Conservation (phyloP, 2,329 filamentous ascomycete species). For the Cucurbitaria berberidis region DNA sequence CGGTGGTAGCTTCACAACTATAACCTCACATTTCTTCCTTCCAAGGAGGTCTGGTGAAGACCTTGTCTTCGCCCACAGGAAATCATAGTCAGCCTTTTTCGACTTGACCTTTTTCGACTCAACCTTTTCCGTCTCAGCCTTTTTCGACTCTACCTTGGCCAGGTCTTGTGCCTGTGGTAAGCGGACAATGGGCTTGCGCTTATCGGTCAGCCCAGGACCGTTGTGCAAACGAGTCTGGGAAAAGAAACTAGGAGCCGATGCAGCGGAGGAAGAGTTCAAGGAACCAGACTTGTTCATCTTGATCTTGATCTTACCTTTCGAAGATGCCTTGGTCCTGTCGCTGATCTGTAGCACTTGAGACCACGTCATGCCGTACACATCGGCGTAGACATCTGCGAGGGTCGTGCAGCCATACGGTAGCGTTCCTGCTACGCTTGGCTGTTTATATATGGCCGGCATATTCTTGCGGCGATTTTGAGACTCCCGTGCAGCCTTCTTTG, state of each 20-base stretch:
- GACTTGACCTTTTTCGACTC: too few species aligned
- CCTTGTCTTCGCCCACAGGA: not conserved
- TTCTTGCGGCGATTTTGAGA: not conserved
- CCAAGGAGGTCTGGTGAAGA: not conserved
- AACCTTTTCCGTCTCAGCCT: too few species aligned
- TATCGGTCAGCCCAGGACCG: not conserved
- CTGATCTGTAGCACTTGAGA: not conserved
- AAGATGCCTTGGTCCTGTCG: not conserved
- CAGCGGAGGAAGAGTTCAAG: not conserved
- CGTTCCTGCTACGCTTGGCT: not conserved
- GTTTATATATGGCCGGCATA: not conserved
- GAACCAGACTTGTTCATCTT: not conserved
- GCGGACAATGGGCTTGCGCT: not conserved
- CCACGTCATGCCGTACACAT: not conserved
- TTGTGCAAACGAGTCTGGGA: slow-evolving; percentile 1
- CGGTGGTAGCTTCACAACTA: not conserved
- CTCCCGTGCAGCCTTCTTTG: not conserved
- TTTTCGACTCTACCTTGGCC: not conserved
- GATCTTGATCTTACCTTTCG: not conserved
- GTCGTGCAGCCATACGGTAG: not conserved
- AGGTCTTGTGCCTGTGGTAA: not conserved
- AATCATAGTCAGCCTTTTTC: not conserved
- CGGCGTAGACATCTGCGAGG: not conserved
- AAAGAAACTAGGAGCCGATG: not conserved
- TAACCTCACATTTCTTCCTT: not conserved